phyloP scores from a whole-genome alignment of 2,329 filamentous ascomycete genomes.

The Xylaria arbuscula region DNA sequence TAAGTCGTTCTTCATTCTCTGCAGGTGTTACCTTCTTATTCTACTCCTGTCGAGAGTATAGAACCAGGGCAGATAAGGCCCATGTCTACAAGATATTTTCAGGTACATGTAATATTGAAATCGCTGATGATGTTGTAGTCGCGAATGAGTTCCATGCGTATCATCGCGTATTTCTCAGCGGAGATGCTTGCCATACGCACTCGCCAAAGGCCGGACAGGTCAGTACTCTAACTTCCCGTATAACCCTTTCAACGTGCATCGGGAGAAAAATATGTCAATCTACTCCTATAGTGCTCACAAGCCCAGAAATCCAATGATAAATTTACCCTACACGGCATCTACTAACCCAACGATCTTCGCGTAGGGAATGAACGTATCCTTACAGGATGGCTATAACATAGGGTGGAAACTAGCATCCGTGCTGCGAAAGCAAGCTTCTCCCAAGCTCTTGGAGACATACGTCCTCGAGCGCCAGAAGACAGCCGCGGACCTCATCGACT shows the following conservation, averaged over 20 bases:
- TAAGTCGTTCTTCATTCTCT: constrained; percentile 57
- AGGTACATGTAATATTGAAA: neutral
- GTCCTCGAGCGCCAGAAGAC: constrained; percentile 63
- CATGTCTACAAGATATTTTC: neutral
- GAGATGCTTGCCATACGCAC: constrained; percentile 75
- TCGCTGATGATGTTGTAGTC: constrained; percentile 2
- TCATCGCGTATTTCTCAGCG: constrained; percentile 69
- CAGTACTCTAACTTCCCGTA: neutral
- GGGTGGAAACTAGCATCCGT: constrained; percentile 69
- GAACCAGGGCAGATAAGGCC: neutral
- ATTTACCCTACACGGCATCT: neutral
- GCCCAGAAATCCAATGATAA: neutral
- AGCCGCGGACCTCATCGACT: constrained; percentile 68
- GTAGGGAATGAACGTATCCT: constrained; percentile 66
- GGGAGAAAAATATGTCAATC: neutral
- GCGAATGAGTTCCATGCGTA: constrained; percentile 61
- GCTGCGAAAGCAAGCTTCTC: constrained; percentile 56
- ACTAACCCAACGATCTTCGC: neutral
- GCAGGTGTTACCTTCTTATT: no score
- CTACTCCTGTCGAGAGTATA: no score
- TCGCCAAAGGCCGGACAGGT: constrained; percentile 72
- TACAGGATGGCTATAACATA: constrained; percentile 73
- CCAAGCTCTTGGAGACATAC: constrained; percentile 63
- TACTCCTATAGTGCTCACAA: neutral
- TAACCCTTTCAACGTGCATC: neutral